Base-by-base conservation (phyloP, 2,329 filamentous ascomycete species). In the Akanthomyces lecanii region DNA sequence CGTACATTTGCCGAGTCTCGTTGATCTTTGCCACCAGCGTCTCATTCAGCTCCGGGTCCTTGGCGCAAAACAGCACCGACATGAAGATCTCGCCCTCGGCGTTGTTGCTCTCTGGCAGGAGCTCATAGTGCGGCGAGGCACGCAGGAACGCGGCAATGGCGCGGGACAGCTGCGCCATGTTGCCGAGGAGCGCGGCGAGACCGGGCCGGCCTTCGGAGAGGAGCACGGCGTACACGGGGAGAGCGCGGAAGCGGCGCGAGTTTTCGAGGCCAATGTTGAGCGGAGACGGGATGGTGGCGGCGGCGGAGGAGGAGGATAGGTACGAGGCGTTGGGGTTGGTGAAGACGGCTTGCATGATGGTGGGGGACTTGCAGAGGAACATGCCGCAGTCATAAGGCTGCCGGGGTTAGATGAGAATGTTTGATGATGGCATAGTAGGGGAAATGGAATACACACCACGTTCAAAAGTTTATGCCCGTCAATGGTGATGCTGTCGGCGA, bases 381-480 rank as follows among this genome's bases (percentile, higher is more conserved):
- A 97, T 89, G 50, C 93, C 94, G 69, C 89, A 93, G 74, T 97
- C 94, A 70, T 97, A 97, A 0, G 94, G 93, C 82, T 87, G 60
- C 6, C 21, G 14, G 25, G 14, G 55, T 48, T 58, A 55, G 33
- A 44, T 23, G n/a, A 40, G 6, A 8, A 21, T 4, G 51, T n/a
- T 48, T 21, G 21, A 62, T 58, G 33, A 23, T 42, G 12, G 45
- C 51, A 11, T 21, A 14, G 61, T 52, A 21, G n/a, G 33, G 63
- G 36, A 54, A 25, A 81, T 14, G 18, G 4, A 52, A 61, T 52
- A 45, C 84, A 65, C 74, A 88, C 86, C 52, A 97, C 92, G 68
- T 97, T 97, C 65, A 98, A 82, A n/a, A 97, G 77, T 72, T 97
- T 97, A 75, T 98, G 94, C 0, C 85, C 90, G 70, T 97, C 93